phyloP scores from a whole-genome alignment of 345 rosid genomes.

The Arabidopsis thaliana region TAIR10.1 NC_003074.8:10040501-10041000 shows the following conservation, averaged over 20 bases:
- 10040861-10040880: slow-evolving; percentile 32
- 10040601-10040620: slow-evolving; percentile 53
- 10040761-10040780: slow-evolving; percentile 98
- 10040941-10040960: slow-evolving; percentile 79
- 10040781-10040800: slow-evolving; percentile 98
- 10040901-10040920: slow-evolving; percentile 12
- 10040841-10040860: slow-evolving; percentile 52
- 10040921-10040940: slow-evolving; percentile 89
- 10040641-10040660: slow-evolving; percentile 98
- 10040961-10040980: slow-evolving; percentile 92
- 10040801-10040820: slow-evolving; percentile 91
- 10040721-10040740: slow-evolving; percentile 24
- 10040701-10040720: slow-evolving; percentile 24
- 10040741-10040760: slow-evolving; percentile 59
- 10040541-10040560: slow-evolving; percentile 13
- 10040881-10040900: slow-evolving; percentile 10
- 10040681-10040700: slow-evolving; percentile 27
- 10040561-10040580: no score
- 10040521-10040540: slow-evolving; percentile 17
- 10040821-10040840: slow-evolving; percentile 99
- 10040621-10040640: slow-evolving; percentile 92
- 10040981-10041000: slow-evolving; percentile 92
- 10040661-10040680: slow-evolving; percentile 92
- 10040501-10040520: slow-evolving; percentile 2
- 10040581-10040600: no score